Evolutionary conservation across 345 rosid species (phyloP).

Genomic region (Passiflora organensis): DNA sequence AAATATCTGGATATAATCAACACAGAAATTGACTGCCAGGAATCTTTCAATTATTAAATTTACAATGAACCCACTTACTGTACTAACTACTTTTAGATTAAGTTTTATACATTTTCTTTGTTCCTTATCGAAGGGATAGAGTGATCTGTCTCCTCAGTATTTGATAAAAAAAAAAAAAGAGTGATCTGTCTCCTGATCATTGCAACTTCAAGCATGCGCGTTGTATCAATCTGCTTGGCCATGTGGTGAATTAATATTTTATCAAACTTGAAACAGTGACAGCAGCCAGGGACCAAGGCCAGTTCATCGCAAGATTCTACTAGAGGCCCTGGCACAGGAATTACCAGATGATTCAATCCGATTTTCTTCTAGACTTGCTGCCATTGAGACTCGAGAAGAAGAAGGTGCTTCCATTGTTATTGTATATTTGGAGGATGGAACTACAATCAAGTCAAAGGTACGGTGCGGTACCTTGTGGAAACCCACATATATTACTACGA

Average conservation of each 20-base stretch:
- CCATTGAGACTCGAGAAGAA: constrained; percentile 15
- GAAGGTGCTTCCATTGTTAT: constrained; percentile 7
- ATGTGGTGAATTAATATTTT: background rate
- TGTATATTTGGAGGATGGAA: constrained; percentile 29
- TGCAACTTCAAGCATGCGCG: background rate
- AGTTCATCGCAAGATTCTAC: constrained; percentile 20
- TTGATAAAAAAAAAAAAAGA: no score
- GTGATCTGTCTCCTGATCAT: background rate
- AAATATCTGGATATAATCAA: no score
- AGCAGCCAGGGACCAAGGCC: background rate
- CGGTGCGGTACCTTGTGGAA: background rate
- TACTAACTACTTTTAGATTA: no score
- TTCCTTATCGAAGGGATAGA: no score
- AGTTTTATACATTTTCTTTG: no score
- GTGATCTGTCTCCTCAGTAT: no score
- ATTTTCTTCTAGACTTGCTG: constrained; percentile 27
- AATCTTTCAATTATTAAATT: no score
- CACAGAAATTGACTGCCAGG: no score
- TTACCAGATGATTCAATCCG: constrained; percentile 26
- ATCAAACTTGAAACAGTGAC: background rate
- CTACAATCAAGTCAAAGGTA: constrained; percentile 24
- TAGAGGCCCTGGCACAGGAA: constrained; percentile 32
- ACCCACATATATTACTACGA: background rate
- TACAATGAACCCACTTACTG: no score
- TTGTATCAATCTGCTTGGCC: no score